Evolutionary conservation across 306 rosid species (phyloP), one percentile per base, ranked within the genome.

Genomic region (Begonia peltatifolia): DNA sequence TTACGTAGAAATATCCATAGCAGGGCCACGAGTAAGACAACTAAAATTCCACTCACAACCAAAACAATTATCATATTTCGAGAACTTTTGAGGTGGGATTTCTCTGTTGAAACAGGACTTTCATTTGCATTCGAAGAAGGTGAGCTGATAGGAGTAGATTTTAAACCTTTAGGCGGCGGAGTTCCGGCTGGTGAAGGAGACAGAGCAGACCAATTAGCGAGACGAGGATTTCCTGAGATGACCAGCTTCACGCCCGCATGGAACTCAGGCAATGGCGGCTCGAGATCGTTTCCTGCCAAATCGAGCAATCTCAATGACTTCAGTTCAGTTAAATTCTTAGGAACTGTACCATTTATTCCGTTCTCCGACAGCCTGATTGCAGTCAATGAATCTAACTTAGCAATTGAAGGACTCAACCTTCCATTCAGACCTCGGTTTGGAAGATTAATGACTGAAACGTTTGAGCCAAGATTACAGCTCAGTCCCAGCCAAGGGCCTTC

Each of bases 351-450:
- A 12, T 56, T 49, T 54, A 87, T 46, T 9, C 66, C 72, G 60
- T 83, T 87, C 42, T 77, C 87, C 36, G 48, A 58, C 36, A 87
- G 78, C 60, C 82, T 72, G 22, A 83, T 76, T 59, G 74, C 80
- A 41, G 66, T 48, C 41, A 87, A 68, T 18, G 93, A 83, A 58
- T 62, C 78, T 70, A 87, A 57, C 64, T 66, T 80, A 6, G 80
- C 78, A 63, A 87, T 71, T 48, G 93, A 78, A 23, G 93, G 83
- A 74, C 86, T 87, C 61, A 87, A 49, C 54, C 79, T 80, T 54
- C 93, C 95, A 55, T 52, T 78, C 38, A 83, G 67, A 13, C 68
- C 59, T 18, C 58, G 82, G 13, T 55, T 63, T 2, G 93, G 95
- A 60, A 87, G 62, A 74, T 83, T 83, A 55, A 87, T 61, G n/a